phyloP scores from a whole-genome alignment of 768 basidiomycete species.

The Termitomyces sp. region DNA sequence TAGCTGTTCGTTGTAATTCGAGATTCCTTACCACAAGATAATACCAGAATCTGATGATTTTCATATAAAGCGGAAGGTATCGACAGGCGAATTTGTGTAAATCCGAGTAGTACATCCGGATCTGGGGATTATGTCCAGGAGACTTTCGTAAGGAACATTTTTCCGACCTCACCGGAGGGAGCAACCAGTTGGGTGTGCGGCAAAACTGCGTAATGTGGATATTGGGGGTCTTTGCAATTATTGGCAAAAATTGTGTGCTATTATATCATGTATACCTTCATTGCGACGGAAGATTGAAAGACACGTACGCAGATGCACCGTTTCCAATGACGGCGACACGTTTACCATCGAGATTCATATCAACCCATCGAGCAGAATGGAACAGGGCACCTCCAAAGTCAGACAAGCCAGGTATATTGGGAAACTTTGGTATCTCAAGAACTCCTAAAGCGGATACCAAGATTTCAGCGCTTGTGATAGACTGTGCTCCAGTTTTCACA shows the following conservation, averaged over 20 bases:
- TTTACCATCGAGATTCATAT: conserved; percentile 36
- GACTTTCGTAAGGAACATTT: neutral
- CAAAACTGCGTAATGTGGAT: conserved; percentile 43
- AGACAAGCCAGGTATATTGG: conserved; percentile 26
- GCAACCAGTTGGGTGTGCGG: conserved; percentile 43
- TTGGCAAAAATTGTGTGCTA: conserved; percentile 47
- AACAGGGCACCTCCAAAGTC: conserved; percentile 44
- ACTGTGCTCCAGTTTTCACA: conserved; percentile 22
- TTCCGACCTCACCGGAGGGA: conserved; percentile 32
- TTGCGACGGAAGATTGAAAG: neutral
- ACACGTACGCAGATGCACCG: conserved; percentile 44
- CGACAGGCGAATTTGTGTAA: conserved; percentile 34
- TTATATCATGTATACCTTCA: neutral
- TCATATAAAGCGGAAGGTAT: conserved; percentile 32
- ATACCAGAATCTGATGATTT: conserved; percentile 17
- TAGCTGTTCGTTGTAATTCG: neutral
- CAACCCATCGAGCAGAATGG: conserved; percentile 49
- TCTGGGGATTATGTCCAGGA: conserved; percentile 7
- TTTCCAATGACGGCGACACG: conserved; percentile 55
- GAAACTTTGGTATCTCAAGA: conserved; percentile 37
- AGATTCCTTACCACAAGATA: conserved; percentile 12
- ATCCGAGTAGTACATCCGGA: conserved; percentile 21
- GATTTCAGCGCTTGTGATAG: conserved; percentile 32
- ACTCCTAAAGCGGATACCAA: conserved; percentile 45
- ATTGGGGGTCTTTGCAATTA: conserved; percentile 32